Base-by-base conservation (phyloP, 2,329 filamentous ascomycete genomes). In the Elsinoe australis region DNA sequence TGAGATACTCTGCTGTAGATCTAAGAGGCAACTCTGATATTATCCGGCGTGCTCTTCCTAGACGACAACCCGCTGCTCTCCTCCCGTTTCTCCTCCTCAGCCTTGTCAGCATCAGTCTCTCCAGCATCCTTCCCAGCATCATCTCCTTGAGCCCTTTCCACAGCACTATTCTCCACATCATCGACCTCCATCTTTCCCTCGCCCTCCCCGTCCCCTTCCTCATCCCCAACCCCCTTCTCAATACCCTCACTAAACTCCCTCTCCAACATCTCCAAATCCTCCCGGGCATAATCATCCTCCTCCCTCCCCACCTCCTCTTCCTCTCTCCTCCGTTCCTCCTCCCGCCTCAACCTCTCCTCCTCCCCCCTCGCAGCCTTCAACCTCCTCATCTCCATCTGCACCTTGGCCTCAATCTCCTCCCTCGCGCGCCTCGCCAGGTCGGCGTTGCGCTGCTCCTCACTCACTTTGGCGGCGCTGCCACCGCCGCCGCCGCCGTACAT, bases 251-350 rank as follows among this genome's bases (percentile, higher is more conserved):
- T 21, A 14, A 44, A 28, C 28, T 44, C 39, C 39, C 28, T 29
- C 8, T 44, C 39, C 39, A 44, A 32, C 39, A 44, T 44, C 39
- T 44, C 39, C 39, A 44, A 32, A 32, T 44, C 39, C 39, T 44
- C 39, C 17, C 39, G 29, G 3, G 39, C 39, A 3, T 24, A 24
- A 44, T 32, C 24, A 29, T 44, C 39, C 26, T 31, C 28, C 26
- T 35, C 33, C 29, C n/a, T n/a, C n/a, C n/a, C n/a, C n/a, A n/a
- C n/a, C 26, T 29, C 26, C 26, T 29, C 26, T 6, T 12, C 7
- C 26, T 12, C 12, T 12, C 26, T 29, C 26, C 12, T 12, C 26
- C 12, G 7, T 12, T 36, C 33, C 33, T 31, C 39, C 39, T 44
- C 39, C 26, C 22, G 3, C 28, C 39, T 44, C 26, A 44, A 19